Conservation (phyloP, 2,329 filamentous ascomycete species). For the Exophiala spinifera region DNA sequence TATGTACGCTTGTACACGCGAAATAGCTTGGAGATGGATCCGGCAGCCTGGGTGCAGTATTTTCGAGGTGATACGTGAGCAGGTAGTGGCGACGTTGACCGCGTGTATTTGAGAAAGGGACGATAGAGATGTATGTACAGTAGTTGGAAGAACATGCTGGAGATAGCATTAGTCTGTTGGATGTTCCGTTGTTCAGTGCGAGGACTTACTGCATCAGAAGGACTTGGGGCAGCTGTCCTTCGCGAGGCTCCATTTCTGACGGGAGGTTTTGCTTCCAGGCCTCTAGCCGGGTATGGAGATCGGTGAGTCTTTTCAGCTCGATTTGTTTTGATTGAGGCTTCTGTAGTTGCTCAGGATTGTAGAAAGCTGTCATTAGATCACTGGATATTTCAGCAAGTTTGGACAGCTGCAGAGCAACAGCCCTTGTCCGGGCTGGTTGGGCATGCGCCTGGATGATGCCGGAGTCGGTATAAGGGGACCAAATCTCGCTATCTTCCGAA, state of each 20-base stretch:
- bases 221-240: slow-evolving; percentile 83
- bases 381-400: slow-evolving; percentile 90
- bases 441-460: slow-evolving; percentile 70
- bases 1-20: slow-evolving; percentile 90
- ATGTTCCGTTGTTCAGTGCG: not conserved
- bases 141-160: slow-evolving; percentile 94
- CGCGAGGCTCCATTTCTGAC: slow-evolving; percentile 80
- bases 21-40: slow-evolving; percentile 88
- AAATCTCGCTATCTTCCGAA: slow-evolving; percentile 76
- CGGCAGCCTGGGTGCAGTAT: slow-evolving; percentile 85
- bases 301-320: slow-evolving; percentile 88
- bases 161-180: slow-evolving; percentile 3
- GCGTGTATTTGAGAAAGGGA: slow-evolving; percentile 88
- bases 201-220: slow-evolving; percentile 77
- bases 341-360: slow-evolving; percentile 68
- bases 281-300: slow-evolving; percentile 84
- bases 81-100: slow-evolving; percentile 75
- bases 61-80: slow-evolving; percentile 84
- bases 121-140: slow-evolving; percentile 94
- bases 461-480: slow-evolving; percentile 84
- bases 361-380: slow-evolving; percentile 84
- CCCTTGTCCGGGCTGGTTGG: slow-evolving; percentile 79
- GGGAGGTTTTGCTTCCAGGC: slow-evolving; percentile 84
- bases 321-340: slow-evolving; percentile 68
- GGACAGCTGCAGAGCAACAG: slow-evolving; percentile 76